phyloP scores from a whole-genome alignment of 1,284 basidiomycete species.

The Microbotryum lychnidis-dioicae region DNA sequence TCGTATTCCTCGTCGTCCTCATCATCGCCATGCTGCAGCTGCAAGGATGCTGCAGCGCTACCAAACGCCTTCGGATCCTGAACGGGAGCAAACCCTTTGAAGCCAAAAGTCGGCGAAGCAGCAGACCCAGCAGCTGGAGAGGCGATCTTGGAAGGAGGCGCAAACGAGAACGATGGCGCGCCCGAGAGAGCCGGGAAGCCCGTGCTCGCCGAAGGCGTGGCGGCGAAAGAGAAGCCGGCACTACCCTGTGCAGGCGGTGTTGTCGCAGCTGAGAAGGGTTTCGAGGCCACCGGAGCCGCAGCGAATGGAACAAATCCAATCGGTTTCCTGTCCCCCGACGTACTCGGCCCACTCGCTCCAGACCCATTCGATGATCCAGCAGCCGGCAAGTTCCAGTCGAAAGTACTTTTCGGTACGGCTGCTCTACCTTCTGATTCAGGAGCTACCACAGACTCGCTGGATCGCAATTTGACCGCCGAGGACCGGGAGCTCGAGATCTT shows the following conservation, averaged over 20 bases:
- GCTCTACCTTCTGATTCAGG: neutral
- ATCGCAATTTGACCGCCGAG: neutral
- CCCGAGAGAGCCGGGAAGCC: neutral
- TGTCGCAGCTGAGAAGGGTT: neutral
- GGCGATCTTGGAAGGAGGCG: neutral
- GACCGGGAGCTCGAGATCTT: neutral
- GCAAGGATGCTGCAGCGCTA: neutral
- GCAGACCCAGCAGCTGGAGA: too few relatives aligned
- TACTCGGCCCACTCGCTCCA: too few relatives aligned
- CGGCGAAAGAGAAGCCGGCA: neutral
- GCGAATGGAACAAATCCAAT: neutral
- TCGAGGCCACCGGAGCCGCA: neutral
- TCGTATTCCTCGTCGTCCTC: neutral
- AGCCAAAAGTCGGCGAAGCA: neutral
- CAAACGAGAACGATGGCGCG: slow-evolving; percentile 1
- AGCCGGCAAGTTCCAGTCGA: neutral
- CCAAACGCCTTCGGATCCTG: neutral
- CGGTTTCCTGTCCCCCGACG: neutral
- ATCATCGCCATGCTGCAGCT: neutral
- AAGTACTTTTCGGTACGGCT: neutral
- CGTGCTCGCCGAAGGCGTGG: neutral
- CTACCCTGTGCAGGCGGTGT: neutral
- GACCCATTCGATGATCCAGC: too few relatives aligned
- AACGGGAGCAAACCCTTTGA: neutral
- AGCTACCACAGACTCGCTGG: neutral